Evolutionary conservation across 805 yeast genomes (phyloP), one percentile per base, ranked within the genome.

Genomic region (Kluyveromyces aestuarii): DNA sequence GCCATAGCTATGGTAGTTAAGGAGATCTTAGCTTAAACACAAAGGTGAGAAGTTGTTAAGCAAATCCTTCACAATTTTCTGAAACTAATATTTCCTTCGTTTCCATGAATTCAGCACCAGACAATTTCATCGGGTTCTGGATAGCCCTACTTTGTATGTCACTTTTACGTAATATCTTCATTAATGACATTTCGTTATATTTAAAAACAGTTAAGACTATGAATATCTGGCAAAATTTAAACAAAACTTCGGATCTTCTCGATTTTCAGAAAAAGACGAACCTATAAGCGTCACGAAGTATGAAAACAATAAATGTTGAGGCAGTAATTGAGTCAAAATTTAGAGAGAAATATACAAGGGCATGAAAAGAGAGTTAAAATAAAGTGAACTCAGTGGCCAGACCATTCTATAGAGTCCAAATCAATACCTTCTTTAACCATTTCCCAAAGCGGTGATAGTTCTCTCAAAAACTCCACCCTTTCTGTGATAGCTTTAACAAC

Each of bases 381-480:
- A 30, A 30, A 30, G 4, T 30, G 35, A 30, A 30, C 14, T 68
- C 68, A 93, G 70, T 93, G 99, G 55, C 96, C 98, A 51, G 96
- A 87, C 99, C 99, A 93, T 72, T 93, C 95, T 61, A 93, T 93
- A 35, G 95, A 77, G 62, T 84, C 79, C 66, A 93, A 74, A 64
- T 93, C 99, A 61, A 93, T 91, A 57, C 99, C 99, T 56, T 93
- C 98, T 70, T 93, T 96, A 50, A 88, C 96, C 98, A 93, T 90
- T 72, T 93, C 99, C 98, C 98, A 93, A 60, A 93, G 74, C 44
- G 99, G 99, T 50, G 93, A 82, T 70, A 93, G 75, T 62, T 89
- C 91, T 70, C 99, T 81, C 64, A 93, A 77, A 70, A 88, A 88
- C 54, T 82, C 83, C 48, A 93, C 98, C 69, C 97, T 81, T 66